Evolutionary conservation across 805 yeast species (phyloP).

Genomic region (Suhomyces prunicola): DNA sequence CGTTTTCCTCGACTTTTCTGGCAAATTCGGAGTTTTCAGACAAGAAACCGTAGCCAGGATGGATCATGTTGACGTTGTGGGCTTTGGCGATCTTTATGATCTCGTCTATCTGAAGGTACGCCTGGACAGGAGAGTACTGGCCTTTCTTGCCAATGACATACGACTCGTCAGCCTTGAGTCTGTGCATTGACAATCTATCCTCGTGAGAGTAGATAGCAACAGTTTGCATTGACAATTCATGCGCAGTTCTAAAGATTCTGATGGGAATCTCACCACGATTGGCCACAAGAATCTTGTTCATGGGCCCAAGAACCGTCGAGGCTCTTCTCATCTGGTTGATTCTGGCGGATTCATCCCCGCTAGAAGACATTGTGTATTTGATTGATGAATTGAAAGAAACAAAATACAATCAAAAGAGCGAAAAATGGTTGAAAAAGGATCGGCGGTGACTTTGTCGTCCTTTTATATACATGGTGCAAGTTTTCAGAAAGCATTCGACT

Average conservation of each 20-base stretch:
- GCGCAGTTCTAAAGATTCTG: slow-evolving; percentile 94
- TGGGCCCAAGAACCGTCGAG: slow-evolving; percentile 42
- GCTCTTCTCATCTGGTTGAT: slow-evolving; percentile 41
- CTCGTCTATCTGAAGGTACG: slow-evolving; percentile 93
- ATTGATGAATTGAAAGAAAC: neutral
- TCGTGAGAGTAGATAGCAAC: slow-evolving; percentile 97
- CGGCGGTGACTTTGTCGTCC: neutral
- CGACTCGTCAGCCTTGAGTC: slow-evolving; percentile 91
- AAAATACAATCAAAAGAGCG: neutral
- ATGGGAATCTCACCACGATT: slow-evolving; percentile 85
- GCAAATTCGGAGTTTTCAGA: slow-evolving; percentile 95
- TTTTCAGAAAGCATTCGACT: neutral
- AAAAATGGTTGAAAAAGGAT: neutral
- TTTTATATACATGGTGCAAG: neutral
- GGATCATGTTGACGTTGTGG: slow-evolving; percentile 38
- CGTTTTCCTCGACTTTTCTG: slow-evolving; percentile 81
- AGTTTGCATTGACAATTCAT: slow-evolving; percentile 94
- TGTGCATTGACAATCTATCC: slow-evolving; percentile 90
- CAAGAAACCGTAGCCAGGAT: slow-evolving; percentile 56
- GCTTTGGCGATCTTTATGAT: slow-evolving; percentile 73
- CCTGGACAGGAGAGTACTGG: slow-evolving; percentile 91
- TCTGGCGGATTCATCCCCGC: slow-evolving; percentile 13
- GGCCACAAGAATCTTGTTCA: slow-evolving; percentile 70
- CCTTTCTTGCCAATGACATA: slow-evolving; percentile 89
- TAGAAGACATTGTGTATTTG: neutral